Base-by-base conservation (phyloP, 2,329 filamentous ascomycete genomes). In the Trichoderma sp. region DNA sequence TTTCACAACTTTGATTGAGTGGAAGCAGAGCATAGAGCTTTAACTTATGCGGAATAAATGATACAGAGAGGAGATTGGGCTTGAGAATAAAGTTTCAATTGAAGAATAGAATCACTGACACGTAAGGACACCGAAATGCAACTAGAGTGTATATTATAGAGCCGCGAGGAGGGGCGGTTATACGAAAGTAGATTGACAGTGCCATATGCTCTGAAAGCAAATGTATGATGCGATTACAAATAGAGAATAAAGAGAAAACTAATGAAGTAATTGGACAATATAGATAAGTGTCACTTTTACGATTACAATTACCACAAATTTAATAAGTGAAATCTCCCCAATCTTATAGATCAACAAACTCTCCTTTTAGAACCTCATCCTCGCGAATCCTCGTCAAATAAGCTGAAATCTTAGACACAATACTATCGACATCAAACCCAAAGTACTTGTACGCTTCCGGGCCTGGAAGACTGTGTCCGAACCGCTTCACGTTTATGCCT, bases 361-460 rank as follows among this genome's bases (percentile, higher is more conserved):
- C 63, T 37, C 37, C 39, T 26, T 3, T 58, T 4, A 66, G 8
- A n/a, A 46, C 11, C 10, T 58, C 52, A 58, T 66, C 37, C 26
- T 66, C 24, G 3, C 18, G 8, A 0, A 66, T 6, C 8, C 11
- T 65, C 13, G 4, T 18, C 34, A 46, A 30, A 26, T 65, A 65
- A 18, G 18, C 51, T 13, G n/a, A 49, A 14, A 58, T 13, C 14
- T 66, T 66, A 1, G 26, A 43, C 37, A 66, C 63, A n/a, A 66
- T 56, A n/a, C 37, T 56, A 3, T 58, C 52, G 7, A 66, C 63
- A 21, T 66, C 63, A 18, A 66, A 66, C 1, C 63, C 52, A 49
- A 66, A 66, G 24, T 66, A 66, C 52, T 66, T 66, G 63, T 56
- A 58, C 10, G 63, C 63, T 21, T 66, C 63, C 13, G 52, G 37